A percentile compares a stretch with the other conserved stretches of the same genome.
Conservation (phyloP, 2,329 filamentous ascomycete species). For the Scytalidium sp. region DNA sequence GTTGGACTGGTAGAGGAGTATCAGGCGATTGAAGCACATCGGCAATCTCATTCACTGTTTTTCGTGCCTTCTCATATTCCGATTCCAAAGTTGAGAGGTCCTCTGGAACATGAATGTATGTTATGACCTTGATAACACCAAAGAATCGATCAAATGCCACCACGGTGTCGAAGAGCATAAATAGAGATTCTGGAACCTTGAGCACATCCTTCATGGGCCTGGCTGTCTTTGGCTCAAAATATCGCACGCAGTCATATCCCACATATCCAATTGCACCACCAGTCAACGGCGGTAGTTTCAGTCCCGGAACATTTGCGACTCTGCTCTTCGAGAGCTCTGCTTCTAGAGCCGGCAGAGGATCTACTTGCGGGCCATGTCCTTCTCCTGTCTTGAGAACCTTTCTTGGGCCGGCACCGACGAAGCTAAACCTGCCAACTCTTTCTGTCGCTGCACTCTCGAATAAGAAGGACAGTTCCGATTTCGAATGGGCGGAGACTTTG, state of each 20-base stretch:
- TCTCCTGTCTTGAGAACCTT: constrained; percentile 86
- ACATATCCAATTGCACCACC: constrained; percentile 96
- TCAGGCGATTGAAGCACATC: constrained; percentile 70
- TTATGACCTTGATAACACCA: constrained; percentile 89
- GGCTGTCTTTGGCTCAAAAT: constrained; percentile 97
- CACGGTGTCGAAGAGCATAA: constrained; percentile 96
- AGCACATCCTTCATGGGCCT: constrained; percentile 85
- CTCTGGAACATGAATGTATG: constrained; percentile 73
- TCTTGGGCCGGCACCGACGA: constrained; percentile 76
- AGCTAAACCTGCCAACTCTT: constrained; percentile 91
- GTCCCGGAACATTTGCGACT: constrained; percentile 77
- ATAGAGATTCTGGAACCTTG: constrained; percentile 86
- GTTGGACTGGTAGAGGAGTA: constrained; percentile 74
- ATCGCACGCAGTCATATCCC: constrained; percentile 94
- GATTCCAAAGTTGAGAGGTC: constrained; percentile 55
- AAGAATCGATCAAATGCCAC: constrained; percentile 94
- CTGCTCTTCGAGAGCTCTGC: constrained; percentile 74
- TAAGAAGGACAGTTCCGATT: constrained; percentile 82
- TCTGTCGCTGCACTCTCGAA: constrained; percentile 96
- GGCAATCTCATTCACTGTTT: constrained; percentile 64
- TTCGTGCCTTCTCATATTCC: constrained; percentile 67
- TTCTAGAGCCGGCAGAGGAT: constrained; percentile 82
- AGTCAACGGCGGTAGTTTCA: constrained; percentile 80
- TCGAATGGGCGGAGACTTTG: constrained; percentile 75
- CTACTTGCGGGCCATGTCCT: constrained; percentile 78